Evolutionary conservation across 257 asterid species (phyloP).

Genomic region (Paulownia fortunei): DNA sequence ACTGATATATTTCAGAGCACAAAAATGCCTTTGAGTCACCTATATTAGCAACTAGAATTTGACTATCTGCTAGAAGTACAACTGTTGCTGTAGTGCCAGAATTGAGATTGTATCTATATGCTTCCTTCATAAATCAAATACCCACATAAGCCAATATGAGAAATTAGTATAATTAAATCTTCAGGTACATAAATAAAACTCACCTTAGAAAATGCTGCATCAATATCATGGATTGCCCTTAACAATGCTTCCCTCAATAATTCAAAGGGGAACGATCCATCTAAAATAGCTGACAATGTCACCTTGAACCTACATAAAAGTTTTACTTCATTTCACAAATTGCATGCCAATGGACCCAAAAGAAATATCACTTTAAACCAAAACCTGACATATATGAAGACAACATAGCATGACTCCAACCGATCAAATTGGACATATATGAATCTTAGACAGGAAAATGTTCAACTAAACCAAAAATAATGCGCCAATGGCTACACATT

Average conservation of each 20-base stretch:
- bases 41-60: conserved; percentile 87
- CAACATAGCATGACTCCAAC: conserved; percentile 13
- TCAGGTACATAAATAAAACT: conserved; percentile 30
- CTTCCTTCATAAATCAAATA: conserved; percentile 66
- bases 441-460: conserved; percentile 10
- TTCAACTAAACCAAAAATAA: conserved; percentile 15
- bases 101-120: conserved; percentile 63
- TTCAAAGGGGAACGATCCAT: conserved; percentile 77
- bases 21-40: conserved; percentile 97
- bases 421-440: neutral
- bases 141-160: conserved; percentile 39
- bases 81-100: conserved; percentile 95
- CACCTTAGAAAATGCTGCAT: conserved; percentile 74
- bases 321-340: conserved; percentile 13
- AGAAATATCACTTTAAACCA: conserved; percentile 3
- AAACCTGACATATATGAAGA: neutral
- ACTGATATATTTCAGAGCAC: conserved; percentile 85
- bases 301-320: conserved; percentile 68
- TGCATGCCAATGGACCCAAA: neutral
- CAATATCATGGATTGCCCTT: conserved; percentile 85
- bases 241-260: conserved; percentile 90
- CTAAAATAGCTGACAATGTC: conserved; percentile 68
- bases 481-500: neutral
- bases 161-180: conserved; percentile 15
- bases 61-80: conserved; percentile 74